phyloP scores from a whole-genome alignment of 441 rosid species.

The Lagerstroemia fauriei region DNA sequence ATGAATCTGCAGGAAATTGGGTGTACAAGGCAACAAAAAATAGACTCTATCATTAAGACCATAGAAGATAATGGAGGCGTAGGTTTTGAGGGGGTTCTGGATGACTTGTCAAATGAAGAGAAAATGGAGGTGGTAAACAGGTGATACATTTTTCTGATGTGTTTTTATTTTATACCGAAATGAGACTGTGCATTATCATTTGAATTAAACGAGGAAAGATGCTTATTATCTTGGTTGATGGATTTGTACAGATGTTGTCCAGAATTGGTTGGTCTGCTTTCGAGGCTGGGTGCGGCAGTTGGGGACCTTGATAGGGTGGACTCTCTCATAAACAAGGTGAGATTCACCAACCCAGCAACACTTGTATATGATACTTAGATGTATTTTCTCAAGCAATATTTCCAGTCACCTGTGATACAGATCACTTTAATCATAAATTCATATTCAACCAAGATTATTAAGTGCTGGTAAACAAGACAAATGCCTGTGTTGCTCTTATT shows the following conservation, averaged over 20 bases:
- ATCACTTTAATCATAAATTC: no score
- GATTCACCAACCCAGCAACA: no score
- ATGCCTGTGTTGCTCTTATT: background rate
- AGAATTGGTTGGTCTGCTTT: constrained; percentile 74
- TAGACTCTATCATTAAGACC: no score
- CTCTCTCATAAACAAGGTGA: constrained; percentile 69
- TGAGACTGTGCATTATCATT: constrained; percentile 21
- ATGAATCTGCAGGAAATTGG: no score
- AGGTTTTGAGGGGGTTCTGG: no score
- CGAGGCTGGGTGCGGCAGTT: constrained; percentile 66
- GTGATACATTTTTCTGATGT: no score
- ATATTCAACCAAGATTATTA: background rate
- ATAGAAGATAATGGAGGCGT: no score
- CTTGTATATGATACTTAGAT: background rate
- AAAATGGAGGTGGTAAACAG: no score
- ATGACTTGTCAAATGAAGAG: no score
- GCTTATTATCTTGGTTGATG: background rate
- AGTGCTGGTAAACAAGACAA: background rate
- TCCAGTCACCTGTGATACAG: no score
- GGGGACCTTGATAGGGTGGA: constrained; percentile 65
- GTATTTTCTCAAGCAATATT: background rate
- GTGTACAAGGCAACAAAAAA: no score
- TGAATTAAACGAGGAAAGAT: background rate
- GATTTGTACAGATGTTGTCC: constrained; percentile 71
- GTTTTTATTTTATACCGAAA: no score